phyloP scores from a whole-genome alignment of 257 asterid species.

The Nicotiana undulata region DNA sequence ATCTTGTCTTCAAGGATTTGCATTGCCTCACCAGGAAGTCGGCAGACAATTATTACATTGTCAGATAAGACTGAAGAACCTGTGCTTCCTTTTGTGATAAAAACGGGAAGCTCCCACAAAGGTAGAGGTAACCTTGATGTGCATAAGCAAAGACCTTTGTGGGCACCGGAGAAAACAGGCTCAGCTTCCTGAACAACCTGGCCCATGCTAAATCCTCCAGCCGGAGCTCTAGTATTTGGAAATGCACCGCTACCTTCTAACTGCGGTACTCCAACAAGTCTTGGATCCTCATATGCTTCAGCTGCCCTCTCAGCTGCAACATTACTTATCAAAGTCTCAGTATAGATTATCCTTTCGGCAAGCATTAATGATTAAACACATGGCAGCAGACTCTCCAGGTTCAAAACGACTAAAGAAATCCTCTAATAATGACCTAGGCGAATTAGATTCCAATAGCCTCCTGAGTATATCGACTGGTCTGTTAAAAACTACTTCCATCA shows the following conservation, averaged over 20 bases:
- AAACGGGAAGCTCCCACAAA: constrained; percentile 94
- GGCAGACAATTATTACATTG: constrained; percentile 58
- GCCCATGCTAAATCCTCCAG: constrained; percentile 99
- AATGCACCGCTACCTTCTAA: constrained; percentile 88
- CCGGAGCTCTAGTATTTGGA: constrained; percentile 70
- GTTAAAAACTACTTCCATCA: constrained; percentile 94
- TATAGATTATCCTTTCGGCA: constrained; percentile 61
- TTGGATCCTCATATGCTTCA: constrained; percentile 96
- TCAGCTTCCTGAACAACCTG: constrained; percentile 98
- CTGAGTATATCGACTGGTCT: constrained; percentile 83
- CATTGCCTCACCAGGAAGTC: constrained; percentile 78
- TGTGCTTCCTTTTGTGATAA: constrained; percentile 54
- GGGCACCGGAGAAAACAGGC: constrained; percentile 93
- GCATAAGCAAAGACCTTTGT: constrained; percentile 86
- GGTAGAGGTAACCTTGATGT: constrained; percentile 90
- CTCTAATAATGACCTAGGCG: constrained; percentile 75
- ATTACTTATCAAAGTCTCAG: constrained; percentile 61
- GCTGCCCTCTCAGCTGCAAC: constrained; percentile 90
- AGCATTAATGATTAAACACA: constrained; percentile 97
- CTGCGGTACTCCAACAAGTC: constrained; percentile 94
- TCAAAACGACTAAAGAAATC: constrained; percentile 90
- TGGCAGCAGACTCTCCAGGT: constrained; percentile 88
- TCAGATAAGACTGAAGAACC: constrained; percentile 44
- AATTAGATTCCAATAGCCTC: constrained; percentile 72
- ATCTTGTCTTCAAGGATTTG: constrained; percentile 81